A percentile compares a stretch with the other conserved stretches of the same genome.
phyloP scores from a whole-genome alignment of 2,329 filamentous ascomycete genomes.

The Pestalotiopsis sp. region DNA sequence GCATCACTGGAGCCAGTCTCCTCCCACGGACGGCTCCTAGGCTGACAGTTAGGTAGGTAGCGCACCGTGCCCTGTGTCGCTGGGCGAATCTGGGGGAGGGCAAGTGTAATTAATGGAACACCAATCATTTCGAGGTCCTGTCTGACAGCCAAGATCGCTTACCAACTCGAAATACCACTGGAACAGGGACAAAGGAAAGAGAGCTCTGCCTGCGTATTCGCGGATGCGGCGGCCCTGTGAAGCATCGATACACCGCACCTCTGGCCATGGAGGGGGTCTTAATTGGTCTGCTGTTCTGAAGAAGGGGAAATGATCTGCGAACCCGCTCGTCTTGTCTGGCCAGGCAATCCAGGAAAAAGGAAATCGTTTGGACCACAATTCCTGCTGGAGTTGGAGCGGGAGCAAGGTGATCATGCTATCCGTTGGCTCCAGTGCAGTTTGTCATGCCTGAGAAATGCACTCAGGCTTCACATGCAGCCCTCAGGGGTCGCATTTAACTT shows the following conservation, averaged over 20 bases:
- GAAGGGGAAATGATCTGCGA: constrained; percentile 8
- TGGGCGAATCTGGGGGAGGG: not conserved
- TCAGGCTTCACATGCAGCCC: constrained; percentile 1
- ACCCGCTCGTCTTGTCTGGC: not conserved
- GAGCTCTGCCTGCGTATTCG: not conserved
- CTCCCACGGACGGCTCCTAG: not conserved
- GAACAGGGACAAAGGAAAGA: not conserved
- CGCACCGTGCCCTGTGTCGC: not conserved
- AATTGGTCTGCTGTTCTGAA: not conserved
- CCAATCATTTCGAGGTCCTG: not conserved
- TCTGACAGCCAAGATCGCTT: constrained; percentile 3
- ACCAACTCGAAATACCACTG: not conserved
- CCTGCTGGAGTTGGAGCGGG: not conserved
- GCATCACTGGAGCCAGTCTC: too few relatives aligned
- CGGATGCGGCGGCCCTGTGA: not conserved
- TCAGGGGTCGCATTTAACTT: not conserved
- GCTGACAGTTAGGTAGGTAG: not conserved
- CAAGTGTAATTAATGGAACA: constrained; percentile 2
- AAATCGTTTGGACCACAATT: not conserved
- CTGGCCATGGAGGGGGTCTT: not conserved
- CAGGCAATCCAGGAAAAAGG: not conserved
- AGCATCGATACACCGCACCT: constrained; percentile 3
- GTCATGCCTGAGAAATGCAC: not conserved
- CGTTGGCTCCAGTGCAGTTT: not conserved
- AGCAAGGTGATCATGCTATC: not conserved